Base-by-base conservation (phyloP, 306 rosid genomes). In the Argentina anserina region DNA sequence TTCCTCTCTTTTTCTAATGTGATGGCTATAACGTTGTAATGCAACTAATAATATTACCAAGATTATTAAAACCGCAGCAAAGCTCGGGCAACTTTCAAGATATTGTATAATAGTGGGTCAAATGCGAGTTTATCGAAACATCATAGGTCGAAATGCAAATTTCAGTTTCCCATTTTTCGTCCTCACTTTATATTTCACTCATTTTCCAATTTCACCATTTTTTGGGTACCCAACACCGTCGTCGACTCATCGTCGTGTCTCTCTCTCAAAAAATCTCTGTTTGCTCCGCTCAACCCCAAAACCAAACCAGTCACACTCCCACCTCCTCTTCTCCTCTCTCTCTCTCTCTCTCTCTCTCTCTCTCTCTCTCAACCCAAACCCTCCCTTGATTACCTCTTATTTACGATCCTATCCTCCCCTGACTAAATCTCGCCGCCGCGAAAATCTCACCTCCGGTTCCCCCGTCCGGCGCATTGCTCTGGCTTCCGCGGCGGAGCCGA, bases 321-420 rank as follows among this genome's bases (percentile, higher is more conserved):
- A 42, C 69, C 77, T 73, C 76, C 84, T 50, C n/a, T n/a, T n/a
- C n/a, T n/a, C n/a, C n/a, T n/a, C n/a, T n/a, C n/a, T n/a, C n/a
- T n/a, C n/a, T n/a, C n/a, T n/a, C n/a, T n/a, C n/a, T n/a, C n/a
- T n/a, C n/a, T n/a, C n/a, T n/a, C 73, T 75, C 50, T 69, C 21
- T 20, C 43, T 18, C 29, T 18, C 5, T 25, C n/a, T 8, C 39
- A 17, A 29, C 36, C 26, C 63, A 59, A 59, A 42, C 33, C 56
- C 75, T 52, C 63, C 71, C 41, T 68, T 69, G 65, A 55, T 67
- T 52, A 18, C 15, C 43, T 15, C 29, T 61, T 53, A 64, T 67
- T 75, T 65, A 73, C 85, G 84, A 81, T 86, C 87, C 79, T 52
- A 62, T 23, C 75, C 72, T 75, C 53, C 21, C 33, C 76, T 72